Conservation (phyloP, 2,329 filamentous ascomycete genomes). For the Cytospora mali region DNA sequence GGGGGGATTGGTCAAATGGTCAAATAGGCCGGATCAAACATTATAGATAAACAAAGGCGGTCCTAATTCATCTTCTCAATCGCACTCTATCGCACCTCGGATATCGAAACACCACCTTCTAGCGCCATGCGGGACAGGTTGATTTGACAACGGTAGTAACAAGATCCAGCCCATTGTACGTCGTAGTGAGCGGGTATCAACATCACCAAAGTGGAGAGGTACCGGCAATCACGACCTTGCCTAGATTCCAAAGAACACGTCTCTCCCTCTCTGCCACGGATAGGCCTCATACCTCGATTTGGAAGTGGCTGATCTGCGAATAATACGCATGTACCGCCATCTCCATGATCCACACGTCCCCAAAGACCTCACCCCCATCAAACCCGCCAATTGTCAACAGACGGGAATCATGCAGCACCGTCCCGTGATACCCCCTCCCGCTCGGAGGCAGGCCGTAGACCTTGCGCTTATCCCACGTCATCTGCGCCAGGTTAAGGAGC, state of each 20-base stretch:
- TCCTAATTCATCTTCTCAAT: slow-evolving; percentile 10
- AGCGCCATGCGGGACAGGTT: not conserved
- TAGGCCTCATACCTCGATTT: slow-evolving; percentile 61
- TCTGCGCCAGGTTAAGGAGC: slow-evolving; percentile 69
- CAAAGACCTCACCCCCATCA: slow-evolving; percentile 68
- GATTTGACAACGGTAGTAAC: not conserved
- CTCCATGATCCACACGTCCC: slow-evolving; percentile 68
- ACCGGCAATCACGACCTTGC: not conserved
- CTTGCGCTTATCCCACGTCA: slow-evolving; percentile 71
- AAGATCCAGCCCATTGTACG: not conserved
- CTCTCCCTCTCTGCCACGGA: not conserved
- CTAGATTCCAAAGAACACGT: not conserved
- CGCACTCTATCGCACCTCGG: not conserved
- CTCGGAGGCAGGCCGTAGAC: slow-evolving; percentile 66
- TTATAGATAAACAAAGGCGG: slow-evolving; percentile 1
- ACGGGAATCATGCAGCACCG: slow-evolving; percentile 66
- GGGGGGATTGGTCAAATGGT: not conserved
- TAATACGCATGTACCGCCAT: slow-evolving; percentile 72
- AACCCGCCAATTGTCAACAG: slow-evolving; percentile 68
- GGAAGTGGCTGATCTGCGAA: slow-evolving; percentile 73
- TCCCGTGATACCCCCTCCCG: slow-evolving; percentile 68
- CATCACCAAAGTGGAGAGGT: slow-evolving; percentile 8
- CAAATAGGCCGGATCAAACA: slow-evolving; percentile 3
- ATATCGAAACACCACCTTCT: not conserved
- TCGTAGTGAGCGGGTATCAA: slow-evolving; percentile 23